Evolutionary conservation across 2,329 filamentous ascomycete genomes (phyloP).

Genomic region (Claviceps humidiphila): DNA sequence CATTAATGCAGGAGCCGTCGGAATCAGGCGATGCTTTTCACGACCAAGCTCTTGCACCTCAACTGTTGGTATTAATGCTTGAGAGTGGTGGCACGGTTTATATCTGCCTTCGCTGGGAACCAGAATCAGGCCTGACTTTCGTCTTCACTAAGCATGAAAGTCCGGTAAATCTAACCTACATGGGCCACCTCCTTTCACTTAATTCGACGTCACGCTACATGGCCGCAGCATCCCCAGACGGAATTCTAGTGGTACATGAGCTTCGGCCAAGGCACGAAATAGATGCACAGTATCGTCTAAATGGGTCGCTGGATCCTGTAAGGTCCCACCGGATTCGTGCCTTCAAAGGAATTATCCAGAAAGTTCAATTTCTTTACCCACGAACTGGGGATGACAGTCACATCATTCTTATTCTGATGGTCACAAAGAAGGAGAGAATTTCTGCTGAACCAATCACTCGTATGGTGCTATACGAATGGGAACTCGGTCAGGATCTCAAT

Average conservation of each 20-base stretch:
- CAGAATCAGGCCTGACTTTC: conserved; percentile 42
- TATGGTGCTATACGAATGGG: conserved; percentile 50
- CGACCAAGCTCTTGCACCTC: conserved; percentile 46
- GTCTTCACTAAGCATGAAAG: conserved; percentile 45
- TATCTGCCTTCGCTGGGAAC: conserved; percentile 45
- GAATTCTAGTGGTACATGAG: conserved; percentile 58
- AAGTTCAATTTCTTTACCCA: conserved; percentile 76
- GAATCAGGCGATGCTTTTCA: conserved; percentile 4
- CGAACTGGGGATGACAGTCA: conserved; percentile 50
- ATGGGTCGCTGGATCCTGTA: conserved; percentile 44
- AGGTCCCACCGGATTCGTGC: conserved; percentile 27
- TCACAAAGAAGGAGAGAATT: conserved; percentile 28
- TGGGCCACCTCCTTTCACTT: conserved; percentile 55
- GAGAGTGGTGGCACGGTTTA: conserved; percentile 64
- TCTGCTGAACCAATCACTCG: conserved; percentile 24
- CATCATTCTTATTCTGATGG: conserved; percentile 62
- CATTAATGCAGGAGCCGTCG: conserved; percentile 21
- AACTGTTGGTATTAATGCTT: conserved; percentile 66
- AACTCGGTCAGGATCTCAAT: conserved; percentile 33
- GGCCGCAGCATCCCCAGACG: conserved; percentile 58
- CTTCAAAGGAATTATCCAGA: conserved; percentile 63
- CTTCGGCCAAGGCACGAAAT: conserved; percentile 44
- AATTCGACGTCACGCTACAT: conserved; percentile 61
- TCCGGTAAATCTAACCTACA: conserved; percentile 44
- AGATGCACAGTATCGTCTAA: conserved; percentile 32